Evolutionary conservation across 192 early-diverging fungal species (phyloP).

Genomic region (Coemansia sp.): DNA sequence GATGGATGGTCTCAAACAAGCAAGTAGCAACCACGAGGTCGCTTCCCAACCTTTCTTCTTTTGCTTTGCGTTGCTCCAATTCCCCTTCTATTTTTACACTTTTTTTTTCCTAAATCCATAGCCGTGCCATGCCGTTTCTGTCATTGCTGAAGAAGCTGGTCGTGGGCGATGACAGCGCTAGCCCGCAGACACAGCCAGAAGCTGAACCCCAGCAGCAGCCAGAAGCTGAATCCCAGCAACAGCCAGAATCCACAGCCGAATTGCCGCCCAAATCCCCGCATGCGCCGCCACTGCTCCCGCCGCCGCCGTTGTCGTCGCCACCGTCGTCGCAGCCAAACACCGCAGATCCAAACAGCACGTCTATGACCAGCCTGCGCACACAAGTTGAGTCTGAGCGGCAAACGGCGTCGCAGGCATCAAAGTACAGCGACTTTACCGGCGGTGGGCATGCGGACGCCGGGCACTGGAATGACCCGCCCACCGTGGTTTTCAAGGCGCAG

Average conservation of each 20-base stretch:
- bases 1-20: not conserved
- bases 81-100: not conserved
- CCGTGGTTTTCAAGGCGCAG: constrained; percentile 32
- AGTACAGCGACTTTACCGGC: constrained; percentile 48
- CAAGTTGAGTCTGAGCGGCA: constrained; percentile 23
- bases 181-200: not conserved
- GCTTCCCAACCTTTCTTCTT: too few species aligned
- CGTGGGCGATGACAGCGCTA: not conserved
- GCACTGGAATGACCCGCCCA: constrained; percentile 56
- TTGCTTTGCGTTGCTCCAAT: not conserved
- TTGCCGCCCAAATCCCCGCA: not conserved
- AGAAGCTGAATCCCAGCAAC: not conserved
- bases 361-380: constrained; percentile 25
- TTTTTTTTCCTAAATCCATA: not conserved
- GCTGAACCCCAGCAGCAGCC: too few species aligned
- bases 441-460: constrained; percentile 42
- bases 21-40: not conserved
- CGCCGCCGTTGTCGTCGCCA: not conserved
- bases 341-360: constrained; percentile 9
- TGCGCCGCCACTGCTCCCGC: not conserved
- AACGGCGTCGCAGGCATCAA: constrained; percentile 16
- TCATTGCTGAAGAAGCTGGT: constrained; percentile 22
- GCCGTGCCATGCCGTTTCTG: constrained; percentile 15
- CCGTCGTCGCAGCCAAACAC: not conserved
- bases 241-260: not conserved